Percentiles rank a stretch among this genome's conserved stretches.
phyloP scores from a whole-genome alignment of 1,139 yeast genomes.

The Debaryomyces sp. region DNA sequence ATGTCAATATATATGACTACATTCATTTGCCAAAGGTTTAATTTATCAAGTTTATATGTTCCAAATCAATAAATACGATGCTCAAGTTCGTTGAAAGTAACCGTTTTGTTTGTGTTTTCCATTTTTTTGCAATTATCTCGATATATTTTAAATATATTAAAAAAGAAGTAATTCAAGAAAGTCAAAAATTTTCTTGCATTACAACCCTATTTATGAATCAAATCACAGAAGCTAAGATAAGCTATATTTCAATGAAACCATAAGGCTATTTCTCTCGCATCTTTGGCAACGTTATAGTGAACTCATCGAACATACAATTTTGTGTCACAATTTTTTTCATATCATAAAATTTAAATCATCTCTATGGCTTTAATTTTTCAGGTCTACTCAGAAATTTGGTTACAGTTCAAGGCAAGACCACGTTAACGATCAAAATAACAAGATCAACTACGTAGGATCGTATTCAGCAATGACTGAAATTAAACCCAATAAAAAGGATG shows the following conservation, averaged over 20 bases:
- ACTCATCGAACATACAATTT: background rate
- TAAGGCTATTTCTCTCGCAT: background rate
- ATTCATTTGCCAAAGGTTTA: no score
- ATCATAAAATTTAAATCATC: background rate
- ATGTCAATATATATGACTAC: no score
- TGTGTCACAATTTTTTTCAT: slow-evolving; percentile 5
- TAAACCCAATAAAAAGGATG: slow-evolving; percentile 3
- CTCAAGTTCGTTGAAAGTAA: no score
- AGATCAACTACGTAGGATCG: background rate
- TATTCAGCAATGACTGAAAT: background rate
- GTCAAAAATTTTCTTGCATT: no score
- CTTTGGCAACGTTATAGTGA: background rate
- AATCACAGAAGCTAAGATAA: no score
- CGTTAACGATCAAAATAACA: background rate
- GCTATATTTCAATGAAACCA: no score
- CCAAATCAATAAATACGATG: no score
- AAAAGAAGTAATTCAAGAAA: no score
- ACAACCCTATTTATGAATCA: no score
- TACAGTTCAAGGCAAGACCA: background rate
- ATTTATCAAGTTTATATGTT: no score
- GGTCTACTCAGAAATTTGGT: background rate
- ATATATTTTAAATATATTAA: no score
- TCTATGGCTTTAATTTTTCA: background rate
- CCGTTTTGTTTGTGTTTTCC: background rate
- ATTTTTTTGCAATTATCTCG: background rate